Percentiles rank a stretch among this genome's conserved stretches.
phyloP scores from a whole-genome alignment of 345 rosid species.

The Mercurialis annua region DNA sequence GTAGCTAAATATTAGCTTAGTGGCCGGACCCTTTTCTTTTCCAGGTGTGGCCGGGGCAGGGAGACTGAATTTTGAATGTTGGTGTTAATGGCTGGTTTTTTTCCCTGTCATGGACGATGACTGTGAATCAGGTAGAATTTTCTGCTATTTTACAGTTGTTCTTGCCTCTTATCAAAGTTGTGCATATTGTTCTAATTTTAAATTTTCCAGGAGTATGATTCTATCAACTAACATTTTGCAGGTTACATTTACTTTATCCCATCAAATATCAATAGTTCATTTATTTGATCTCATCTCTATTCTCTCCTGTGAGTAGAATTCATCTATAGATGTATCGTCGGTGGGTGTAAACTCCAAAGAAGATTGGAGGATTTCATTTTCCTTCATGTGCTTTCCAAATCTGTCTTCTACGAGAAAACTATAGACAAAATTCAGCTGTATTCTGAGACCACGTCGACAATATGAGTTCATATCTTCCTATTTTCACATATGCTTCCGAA shows the following conservation, averaged over 20 bases:
- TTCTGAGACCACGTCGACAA: slow-evolving; percentile 16
- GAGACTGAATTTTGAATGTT: neutral
- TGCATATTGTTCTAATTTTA: too few species aligned
- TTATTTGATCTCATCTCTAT: too few species aligned
- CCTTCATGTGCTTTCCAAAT: slow-evolving; percentile 12
- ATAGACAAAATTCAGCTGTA: slow-evolving; percentile 18
- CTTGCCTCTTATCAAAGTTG: too few species aligned
- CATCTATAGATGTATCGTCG: neutral
- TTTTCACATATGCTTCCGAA: neutral
- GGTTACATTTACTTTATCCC: too few species aligned
- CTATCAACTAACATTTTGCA: too few species aligned
- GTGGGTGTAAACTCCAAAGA: slow-evolving; percentile 3
- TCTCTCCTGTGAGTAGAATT: neutral
- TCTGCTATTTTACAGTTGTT: too few species aligned
- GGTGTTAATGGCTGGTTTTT: neutral
- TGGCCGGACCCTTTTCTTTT: neutral
- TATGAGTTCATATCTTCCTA: neutral
- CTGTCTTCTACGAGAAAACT: slow-evolving; percentile 19
- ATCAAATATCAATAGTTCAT: too few species aligned
- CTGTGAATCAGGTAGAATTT: too few species aligned
- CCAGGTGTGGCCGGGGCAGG: neutral
- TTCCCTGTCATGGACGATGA: neutral
- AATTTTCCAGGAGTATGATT: too few species aligned
- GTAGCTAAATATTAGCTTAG: neutral
- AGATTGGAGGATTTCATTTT: slow-evolving; percentile 15